Percentiles rank a stretch among this genome's conserved stretches.
phyloP scores from a whole-genome alignment of 345 rosid species.

The Eucalyptus brandiana region DNA sequence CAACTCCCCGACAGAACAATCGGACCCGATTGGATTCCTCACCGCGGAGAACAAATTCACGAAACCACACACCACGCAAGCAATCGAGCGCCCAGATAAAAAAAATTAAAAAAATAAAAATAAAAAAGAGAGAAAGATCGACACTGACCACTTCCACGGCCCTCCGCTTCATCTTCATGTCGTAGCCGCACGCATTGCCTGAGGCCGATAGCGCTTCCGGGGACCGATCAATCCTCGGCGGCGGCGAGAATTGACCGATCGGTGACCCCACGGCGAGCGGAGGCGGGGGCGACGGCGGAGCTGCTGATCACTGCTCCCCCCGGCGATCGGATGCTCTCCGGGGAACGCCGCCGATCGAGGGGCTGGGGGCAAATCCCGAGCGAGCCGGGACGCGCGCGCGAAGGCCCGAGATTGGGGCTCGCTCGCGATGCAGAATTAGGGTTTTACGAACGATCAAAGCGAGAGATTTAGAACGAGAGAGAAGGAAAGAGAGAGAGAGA shows the following conservation, averaged over 20 bases:
- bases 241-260: constrained; percentile 40
- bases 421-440: not conserved
- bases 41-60: not conserved
- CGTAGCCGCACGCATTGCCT: constrained; percentile 40
- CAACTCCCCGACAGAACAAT: not conserved
- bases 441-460: constrained; percentile 5
- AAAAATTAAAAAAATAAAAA: too few relatives aligned
- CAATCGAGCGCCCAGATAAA: not conserved
- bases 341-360: not conserved
- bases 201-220: not conserved
- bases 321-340: not conserved
- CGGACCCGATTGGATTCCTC: not conserved
- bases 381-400: not conserved
- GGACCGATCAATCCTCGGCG: constrained; percentile 45
- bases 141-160: constrained; percentile 73
- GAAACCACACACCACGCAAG: not conserved
- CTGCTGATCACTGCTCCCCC: not conserved
- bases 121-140: not conserved
- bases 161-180: constrained; percentile 77
- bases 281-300: not conserved
- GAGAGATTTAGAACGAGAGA: not conserved
- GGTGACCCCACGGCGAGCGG: not conserved
- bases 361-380: not conserved
- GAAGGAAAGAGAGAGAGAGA: not conserved
- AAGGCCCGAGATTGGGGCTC: not conserved